Base-by-base conservation (phyloP, 2,329 filamentous ascomycete species). In the Epichloe festucae region DNA sequence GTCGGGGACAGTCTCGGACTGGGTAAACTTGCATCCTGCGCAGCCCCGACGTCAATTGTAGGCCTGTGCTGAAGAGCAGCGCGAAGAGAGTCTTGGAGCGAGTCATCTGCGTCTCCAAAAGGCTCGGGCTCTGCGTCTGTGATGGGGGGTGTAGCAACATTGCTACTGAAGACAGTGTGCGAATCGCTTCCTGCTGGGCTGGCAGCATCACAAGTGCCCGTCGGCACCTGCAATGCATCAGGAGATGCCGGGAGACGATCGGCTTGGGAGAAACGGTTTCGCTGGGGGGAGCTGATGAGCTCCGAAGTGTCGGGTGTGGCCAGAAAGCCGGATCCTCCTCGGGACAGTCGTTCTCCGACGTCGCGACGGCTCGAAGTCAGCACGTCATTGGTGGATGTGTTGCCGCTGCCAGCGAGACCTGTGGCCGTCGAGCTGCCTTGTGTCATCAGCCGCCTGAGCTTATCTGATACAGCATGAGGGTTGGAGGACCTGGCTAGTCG, bases 1-100 rank as follows among this genome's bases (percentile, higher is more conserved):
- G 91, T 94, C 4, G 93, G 93, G 27, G 93, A 98, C 52, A 98
- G 71, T 62, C 93, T 90, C 36, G 93, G 93, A 65, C 93, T 98
- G 49, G 93, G 93, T 55, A 98, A 75, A 68, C 89, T 96, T 57
- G 88, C 89, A 72, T 96, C 91, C 65, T 93, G 87, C 40, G 84
- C 82, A 52, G 82, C 80, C 51, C 84, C 77, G 46, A 82, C 85
- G 60, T 89, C 83, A 48, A 90, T 74, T 46, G 70, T 71, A 23
- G 78, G 73, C 34, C 75, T 66, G 45, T 71, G 71, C 55, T 71
- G 76, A 49, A 73, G 68, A 57, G 70, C 70, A 58, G 70, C 70
- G 38, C 73, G 68, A 52, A 73, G 63, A 21, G 69, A 70, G 61
- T 68, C 69, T 51, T 72, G 70, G 15, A 78, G 65, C 12, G 73